Percentiles rank a stretch among this genome's conserved stretches.
Conservation (phyloP, 2,329 filamentous ascomycete species). For the Paecilomyces formosus region DNA sequence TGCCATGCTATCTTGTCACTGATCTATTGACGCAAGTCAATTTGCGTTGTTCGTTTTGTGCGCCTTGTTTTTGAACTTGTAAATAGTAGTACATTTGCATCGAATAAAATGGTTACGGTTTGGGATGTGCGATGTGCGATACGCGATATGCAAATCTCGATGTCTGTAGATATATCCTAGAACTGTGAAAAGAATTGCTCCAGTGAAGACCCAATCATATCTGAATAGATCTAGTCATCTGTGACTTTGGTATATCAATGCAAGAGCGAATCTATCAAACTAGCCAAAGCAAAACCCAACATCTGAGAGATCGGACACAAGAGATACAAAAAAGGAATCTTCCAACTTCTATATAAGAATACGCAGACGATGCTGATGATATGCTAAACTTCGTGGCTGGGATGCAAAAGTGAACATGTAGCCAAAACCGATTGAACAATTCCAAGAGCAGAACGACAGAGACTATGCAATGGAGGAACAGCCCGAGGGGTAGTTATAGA, state of each 20-base stretch:
- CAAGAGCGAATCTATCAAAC: background rate
- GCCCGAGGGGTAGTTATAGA: background rate
- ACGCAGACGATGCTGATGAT: background rate
- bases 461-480: background rate
- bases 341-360: background rate
- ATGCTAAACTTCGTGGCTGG: background rate
- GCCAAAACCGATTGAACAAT: background rate
- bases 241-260: background rate
- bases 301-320: background rate
- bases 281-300: background rate
- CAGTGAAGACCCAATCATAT: background rate
- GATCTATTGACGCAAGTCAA: background rate
- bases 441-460: background rate
- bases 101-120: background rate
- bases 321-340: background rate
- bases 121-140: background rate
- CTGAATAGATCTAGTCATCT: background rate
- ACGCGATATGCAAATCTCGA: too few species aligned
- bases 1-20: background rate
- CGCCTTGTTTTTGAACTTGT: background rate
- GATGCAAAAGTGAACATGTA: background rate
- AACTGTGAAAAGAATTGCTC: too few species aligned
- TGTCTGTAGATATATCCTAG: too few species aligned
- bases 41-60: background rate
- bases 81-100: background rate